These are phyloP conservation scores for Trichoderma cornu-damae DNA, from an alignment of 2,329 filamentous ascomycete genomes.

Conservation along the genomic window DNA sequence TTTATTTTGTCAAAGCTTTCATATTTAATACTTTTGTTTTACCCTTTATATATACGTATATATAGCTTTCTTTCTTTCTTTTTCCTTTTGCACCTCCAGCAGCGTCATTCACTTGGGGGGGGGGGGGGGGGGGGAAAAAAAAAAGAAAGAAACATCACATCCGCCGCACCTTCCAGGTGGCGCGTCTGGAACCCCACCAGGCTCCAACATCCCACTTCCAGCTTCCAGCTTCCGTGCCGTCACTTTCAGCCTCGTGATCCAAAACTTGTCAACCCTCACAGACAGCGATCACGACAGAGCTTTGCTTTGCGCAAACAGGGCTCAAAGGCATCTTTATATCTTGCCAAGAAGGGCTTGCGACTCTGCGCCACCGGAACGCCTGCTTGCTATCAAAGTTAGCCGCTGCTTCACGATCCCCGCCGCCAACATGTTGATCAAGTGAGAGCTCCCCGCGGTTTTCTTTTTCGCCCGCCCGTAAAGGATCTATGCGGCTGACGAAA, in stretches of 20 bases:
- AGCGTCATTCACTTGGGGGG: neutral
- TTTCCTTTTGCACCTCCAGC: neutral
- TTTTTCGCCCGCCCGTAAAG: neutral
- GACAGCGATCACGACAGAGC: neutral
- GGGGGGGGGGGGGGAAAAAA: no score
- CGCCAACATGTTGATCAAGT: constrained; percentile 49
- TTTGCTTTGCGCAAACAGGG: neutral
- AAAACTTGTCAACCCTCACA: neutral
- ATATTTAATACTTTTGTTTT: no score
- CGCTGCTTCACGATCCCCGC: neutral
- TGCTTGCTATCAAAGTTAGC: neutral
- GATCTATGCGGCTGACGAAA: constrained; percentile 23
- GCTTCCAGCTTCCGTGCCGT: constrained; percentile 9
- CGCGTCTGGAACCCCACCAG: constrained; percentile 13
- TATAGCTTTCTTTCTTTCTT: neutral
- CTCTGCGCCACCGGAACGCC: neutral
- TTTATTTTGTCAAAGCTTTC: neutral
- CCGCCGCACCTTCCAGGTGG: neutral
- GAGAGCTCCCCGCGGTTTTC: constrained; percentile 20
- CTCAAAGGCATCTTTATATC: neutral
- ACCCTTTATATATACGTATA: neutral
- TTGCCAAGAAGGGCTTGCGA: neutral
- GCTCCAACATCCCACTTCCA: constrained; percentile 11
- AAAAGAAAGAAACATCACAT: neutral
- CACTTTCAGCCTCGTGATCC: constrained; percentile 15